Conservation (phyloP, 2,329 filamentous ascomycete species). For the Aspergillus fructus region DNA sequence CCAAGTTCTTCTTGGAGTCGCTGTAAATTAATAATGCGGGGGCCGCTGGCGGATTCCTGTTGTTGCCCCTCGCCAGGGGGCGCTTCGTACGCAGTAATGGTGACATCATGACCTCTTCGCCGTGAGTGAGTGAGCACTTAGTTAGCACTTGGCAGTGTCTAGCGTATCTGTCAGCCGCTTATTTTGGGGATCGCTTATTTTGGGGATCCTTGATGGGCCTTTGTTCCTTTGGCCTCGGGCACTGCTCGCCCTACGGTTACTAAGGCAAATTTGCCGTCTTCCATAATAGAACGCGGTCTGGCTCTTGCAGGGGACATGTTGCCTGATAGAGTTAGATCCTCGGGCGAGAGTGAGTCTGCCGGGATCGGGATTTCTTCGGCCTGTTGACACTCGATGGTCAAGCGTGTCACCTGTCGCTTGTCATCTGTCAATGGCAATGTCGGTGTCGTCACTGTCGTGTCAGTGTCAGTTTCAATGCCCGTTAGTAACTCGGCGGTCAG, state of each 20-base stretch:
- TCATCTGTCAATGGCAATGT: too few relatives aligned
- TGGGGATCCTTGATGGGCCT: too few relatives aligned
- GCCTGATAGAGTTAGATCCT: neutral
- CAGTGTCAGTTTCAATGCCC: neutral
- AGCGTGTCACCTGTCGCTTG: too few relatives aligned
- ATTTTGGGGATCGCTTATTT: neutral
- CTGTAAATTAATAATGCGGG: constrained; percentile 3
- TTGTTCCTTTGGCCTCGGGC: neutral
- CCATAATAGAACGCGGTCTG: neutral
- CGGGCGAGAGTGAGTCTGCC: neutral
- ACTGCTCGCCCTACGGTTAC: neutral
- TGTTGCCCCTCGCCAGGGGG: neutral
- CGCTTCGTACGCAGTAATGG: neutral
- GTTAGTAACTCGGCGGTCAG: neutral
- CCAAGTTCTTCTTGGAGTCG: neutral
- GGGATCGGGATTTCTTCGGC: neutral
- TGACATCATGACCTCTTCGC: neutral
- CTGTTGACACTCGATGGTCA: neutral
- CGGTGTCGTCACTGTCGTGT: too few relatives aligned
- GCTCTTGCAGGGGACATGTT: neutral
- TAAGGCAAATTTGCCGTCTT: neutral
- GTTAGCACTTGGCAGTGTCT: neutral
- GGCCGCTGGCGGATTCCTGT: neutral
- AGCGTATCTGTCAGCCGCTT: constrained; percentile 2
- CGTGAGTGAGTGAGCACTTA: too few relatives aligned